Conservation (phyloP, 371 early-diverging fungal genomes). For the Ordospora colligata region DNA sequence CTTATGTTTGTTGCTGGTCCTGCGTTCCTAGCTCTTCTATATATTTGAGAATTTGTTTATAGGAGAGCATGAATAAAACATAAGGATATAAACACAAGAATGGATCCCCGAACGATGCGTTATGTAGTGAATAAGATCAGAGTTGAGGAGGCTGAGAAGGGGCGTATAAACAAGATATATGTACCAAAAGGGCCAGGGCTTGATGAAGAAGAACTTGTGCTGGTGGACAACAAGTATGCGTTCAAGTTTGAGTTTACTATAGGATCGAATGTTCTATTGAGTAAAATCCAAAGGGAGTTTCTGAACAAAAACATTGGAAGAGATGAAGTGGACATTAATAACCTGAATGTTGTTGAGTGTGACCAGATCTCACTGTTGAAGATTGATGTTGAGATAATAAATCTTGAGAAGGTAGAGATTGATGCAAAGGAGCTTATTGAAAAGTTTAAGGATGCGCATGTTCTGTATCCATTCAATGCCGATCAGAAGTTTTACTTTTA, state of each 20-base stretch:
- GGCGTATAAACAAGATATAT: constrained; percentile 29
- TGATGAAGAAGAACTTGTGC: constrained; percentile 13
- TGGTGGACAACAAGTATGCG: constrained; percentile 16
- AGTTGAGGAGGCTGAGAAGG: constrained; percentile 20
- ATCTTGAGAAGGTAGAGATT: constrained; percentile 10
- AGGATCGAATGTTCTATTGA: constrained; percentile 6
- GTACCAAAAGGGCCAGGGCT: constrained; percentile 8
- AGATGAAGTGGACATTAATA: constrained; percentile 10
- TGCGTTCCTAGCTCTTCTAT: not conserved
- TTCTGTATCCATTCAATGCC: constrained; percentile 46
- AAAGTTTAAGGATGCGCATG: constrained; percentile 9
- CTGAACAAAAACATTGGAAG: constrained; percentile 31
- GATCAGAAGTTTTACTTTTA: constrained; percentile 45
- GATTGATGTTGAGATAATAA: constrained; percentile 29
- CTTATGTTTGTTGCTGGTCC: not conserved
- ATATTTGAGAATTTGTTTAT: not conserved
- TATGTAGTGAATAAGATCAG: constrained; percentile 9
- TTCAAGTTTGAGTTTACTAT: constrained; percentile 8
- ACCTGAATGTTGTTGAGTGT: constrained; percentile 20
- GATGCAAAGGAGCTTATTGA: constrained; percentile 42
- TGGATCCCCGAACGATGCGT: constrained; percentile 9
- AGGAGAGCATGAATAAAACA: not conserved
- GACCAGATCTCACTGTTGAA: constrained; percentile 27
- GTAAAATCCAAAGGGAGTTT: constrained; percentile 44
- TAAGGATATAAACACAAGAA: not conserved